These are phyloP conservation scores for Anthracocystis panici-leucophaei DNA, from an alignment of 1,284 basidiomycete genomes.

Conservation along the genomic window DNA sequence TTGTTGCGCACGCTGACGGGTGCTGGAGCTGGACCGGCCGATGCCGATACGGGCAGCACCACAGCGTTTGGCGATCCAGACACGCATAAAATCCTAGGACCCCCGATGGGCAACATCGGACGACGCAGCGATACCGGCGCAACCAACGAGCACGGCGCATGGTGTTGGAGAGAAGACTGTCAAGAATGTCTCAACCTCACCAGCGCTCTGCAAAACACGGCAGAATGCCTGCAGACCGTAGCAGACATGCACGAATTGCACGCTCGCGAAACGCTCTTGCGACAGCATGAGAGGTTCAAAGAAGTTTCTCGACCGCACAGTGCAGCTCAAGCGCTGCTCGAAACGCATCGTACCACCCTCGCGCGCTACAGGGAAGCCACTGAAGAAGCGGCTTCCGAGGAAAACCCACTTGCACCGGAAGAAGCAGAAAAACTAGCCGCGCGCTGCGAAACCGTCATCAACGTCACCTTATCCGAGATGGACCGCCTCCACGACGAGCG, in stretches of 20 bases:
- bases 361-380: conserved; percentile 71
- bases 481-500: conserved; percentile 72
- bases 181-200: conserved; percentile 81
- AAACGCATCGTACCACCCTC: conserved; percentile 74
- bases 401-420: conserved; percentile 7
- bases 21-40: conserved; percentile 29
- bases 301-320: conserved; percentile 79
- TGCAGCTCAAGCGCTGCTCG: conserved; percentile 79
- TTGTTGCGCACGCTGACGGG: conserved; percentile 57
- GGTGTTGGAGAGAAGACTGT: conserved; percentile 86
- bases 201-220: conserved; percentile 81
- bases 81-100: conserved; percentile 71
- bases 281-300: conserved; percentile 81
- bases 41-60: neutral
- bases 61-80: conserved; percentile 78
- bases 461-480: conserved; percentile 87
- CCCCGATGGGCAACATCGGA: conserved; percentile 70
- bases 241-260: conserved; percentile 82
- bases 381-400: conserved; percentile 15
- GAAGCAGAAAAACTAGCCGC: conserved; percentile 74
- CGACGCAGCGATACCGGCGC: conserved; percentile 71
- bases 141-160: conserved; percentile 80
- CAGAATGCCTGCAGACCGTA: conserved; percentile 79
- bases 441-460: conserved; percentile 86
- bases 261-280: conserved; percentile 79